Evolutionary conservation across 2,329 filamentous ascomycete species (phyloP).

Genomic region (Aspergillus fructus): DNA sequence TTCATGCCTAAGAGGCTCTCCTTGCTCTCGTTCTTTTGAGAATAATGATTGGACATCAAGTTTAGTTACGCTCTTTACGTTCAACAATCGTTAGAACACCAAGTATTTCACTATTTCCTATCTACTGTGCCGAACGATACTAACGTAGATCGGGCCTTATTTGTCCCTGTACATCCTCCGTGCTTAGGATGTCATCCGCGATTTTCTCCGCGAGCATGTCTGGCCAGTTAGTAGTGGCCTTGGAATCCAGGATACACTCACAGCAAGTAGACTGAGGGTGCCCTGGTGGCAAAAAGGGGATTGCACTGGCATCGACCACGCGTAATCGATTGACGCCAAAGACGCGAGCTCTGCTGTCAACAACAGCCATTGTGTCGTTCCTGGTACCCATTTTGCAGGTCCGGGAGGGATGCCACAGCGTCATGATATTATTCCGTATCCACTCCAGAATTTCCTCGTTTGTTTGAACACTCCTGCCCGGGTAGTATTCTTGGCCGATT

Average conservation of each 20-base stretch:
- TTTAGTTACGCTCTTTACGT: not conserved
- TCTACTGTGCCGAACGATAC: not conserved
- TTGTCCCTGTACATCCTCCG: not conserved
- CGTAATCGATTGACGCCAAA: conserved; percentile 31
- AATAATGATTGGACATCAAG: too few species aligned
- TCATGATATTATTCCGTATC: conserved; percentile 25
- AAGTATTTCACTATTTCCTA: not conserved
- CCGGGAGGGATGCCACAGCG: conserved; percentile 35
- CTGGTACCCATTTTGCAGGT: conserved; percentile 40
- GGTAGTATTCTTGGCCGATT: conserved; percentile 34
- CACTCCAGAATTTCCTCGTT: conserved; percentile 42
- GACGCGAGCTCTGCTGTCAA: conserved; percentile 31
- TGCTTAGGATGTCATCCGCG: conserved; percentile 19
- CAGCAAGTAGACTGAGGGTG: conserved; percentile 39
- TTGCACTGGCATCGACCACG: conserved; percentile 35
- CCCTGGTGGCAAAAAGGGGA: conserved; percentile 37
- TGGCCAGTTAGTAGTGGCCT: not conserved
- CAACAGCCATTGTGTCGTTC: conserved; percentile 30
- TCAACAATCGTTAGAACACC: not conserved
- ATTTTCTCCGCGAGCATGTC: conserved; percentile 43
- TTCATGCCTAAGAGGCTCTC: too few species aligned
- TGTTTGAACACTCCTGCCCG: conserved; percentile 36
- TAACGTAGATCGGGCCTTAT: not conserved
- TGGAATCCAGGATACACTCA: conserved; percentile 17
- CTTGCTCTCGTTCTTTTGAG: too few species aligned